phyloP scores from a whole-genome alignment of 1,139 yeast genomes.

The Saccharomyces hybrid region DNA sequence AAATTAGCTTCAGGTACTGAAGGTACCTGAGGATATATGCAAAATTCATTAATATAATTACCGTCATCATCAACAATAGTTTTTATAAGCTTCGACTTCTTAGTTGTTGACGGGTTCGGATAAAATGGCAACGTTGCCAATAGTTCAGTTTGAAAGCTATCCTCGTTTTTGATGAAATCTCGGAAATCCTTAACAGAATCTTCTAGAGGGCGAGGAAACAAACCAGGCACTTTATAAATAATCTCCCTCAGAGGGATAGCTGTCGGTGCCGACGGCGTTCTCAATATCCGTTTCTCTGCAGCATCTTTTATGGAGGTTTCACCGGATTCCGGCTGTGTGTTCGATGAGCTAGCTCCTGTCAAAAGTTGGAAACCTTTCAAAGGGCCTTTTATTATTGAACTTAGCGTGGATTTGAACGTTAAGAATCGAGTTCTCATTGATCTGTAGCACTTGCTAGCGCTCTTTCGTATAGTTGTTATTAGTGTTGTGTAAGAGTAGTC shows the following conservation, averaged over 20 bases:
- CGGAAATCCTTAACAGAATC: slow-evolving; percentile 49
- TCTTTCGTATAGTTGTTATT: too few species aligned
- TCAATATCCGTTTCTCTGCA: neutral
- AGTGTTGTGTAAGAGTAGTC: too few species aligned
- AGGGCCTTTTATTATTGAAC: too few species aligned
- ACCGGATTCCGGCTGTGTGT: too few species aligned
- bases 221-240: slow-evolving; percentile 30
- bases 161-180: slow-evolving; percentile 11
- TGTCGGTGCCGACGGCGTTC: slow-evolving; percentile 23
- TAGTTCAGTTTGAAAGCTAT: slow-evolving; percentile 45
- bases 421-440: too few species aligned
- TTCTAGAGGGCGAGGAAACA: slow-evolving; percentile 49
- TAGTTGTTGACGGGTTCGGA: slow-evolving; percentile 26
- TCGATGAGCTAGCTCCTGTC: too few species aligned
- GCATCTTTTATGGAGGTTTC: too few species aligned
- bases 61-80: slow-evolving; percentile 37
- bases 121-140: slow-evolving; percentile 36
- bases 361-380: too few species aligned
- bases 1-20: slow-evolving; percentile 6
- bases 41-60: slow-evolving; percentile 55
- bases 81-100: slow-evolving; percentile 30
- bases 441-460: too few species aligned
- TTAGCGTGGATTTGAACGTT: too few species aligned
- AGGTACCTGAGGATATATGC: slow-evolving; percentile 41
- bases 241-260: slow-evolving; percentile 26